These are phyloP conservation scores for Rhododendron molle DNA, from an alignment of 148 eudicot species.

Conservation along the genomic window DNA sequence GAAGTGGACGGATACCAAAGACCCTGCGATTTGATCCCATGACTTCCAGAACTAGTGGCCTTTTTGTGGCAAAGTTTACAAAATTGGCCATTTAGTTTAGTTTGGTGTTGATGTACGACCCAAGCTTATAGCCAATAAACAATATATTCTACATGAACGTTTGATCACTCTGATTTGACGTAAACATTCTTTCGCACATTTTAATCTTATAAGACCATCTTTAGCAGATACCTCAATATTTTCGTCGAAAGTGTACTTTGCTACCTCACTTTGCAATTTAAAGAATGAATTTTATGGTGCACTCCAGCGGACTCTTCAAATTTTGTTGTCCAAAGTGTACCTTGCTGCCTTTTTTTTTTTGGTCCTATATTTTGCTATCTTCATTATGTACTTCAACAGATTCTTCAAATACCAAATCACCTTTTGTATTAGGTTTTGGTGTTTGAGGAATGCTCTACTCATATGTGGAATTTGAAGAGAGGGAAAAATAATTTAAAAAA, in stretches of 20 bases:
- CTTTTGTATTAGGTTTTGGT: no score
- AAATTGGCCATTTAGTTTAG: constrained; percentile 26
- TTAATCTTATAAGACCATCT: no score
- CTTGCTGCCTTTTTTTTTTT: neutral
- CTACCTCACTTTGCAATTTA: neutral
- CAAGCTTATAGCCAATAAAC: neutral
- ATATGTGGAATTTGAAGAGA: no score
- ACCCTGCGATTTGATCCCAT: constrained; percentile 90
- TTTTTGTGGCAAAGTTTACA: constrained; percentile 67
- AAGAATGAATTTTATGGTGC: neutral
- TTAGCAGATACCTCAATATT: no score
- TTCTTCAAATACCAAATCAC: no score
- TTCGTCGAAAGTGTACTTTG: no score
- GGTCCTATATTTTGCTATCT: neutral
- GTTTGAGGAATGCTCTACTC: no score
- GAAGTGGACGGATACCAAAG: constrained; percentile 55
- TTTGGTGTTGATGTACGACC: neutral
- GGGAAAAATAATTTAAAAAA: no score
- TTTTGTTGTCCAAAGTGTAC: neutral
- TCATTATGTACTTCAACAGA: neutral
- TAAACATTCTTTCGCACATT: neutral
- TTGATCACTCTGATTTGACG: neutral
- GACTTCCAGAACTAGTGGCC: constrained; percentile 70
- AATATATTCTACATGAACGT: neutral
- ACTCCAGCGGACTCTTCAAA: neutral